phyloP scores from a whole-genome alignment of 768 basidiomycete genomes.

The Trametes cingulata region DNA sequence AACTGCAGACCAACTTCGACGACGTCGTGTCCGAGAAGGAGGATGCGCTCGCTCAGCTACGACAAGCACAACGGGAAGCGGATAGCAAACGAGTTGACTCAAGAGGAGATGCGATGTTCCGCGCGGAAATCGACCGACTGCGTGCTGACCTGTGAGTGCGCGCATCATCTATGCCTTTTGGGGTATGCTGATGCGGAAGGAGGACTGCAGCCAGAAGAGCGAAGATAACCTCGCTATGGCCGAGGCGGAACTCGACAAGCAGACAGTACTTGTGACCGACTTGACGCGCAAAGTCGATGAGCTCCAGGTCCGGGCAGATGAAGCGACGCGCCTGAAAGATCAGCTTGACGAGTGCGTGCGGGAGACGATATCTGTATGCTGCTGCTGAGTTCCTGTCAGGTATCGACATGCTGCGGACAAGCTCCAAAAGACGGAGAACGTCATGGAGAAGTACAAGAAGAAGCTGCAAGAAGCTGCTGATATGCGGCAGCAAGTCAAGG shows the following conservation, averaged over 20 bases:
- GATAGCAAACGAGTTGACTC: conserved; percentile 61
- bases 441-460: conserved; percentile 98
- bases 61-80: conserved; percentile 57
- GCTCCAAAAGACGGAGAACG: conserved; percentile 92
- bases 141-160: conserved; percentile 81
- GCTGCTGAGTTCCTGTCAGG: conserved; percentile 40
- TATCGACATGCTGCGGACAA: conserved; percentile 92
- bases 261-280: conserved; percentile 65
- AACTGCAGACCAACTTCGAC: conserved; percentile 74
- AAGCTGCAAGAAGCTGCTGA: conserved; percentile 95
- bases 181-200: conserved; percentile 28
- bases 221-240: conserved; percentile 87
- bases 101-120: conserved; percentile 74
- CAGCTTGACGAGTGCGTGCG: conserved; percentile 86
- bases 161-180: background rate
- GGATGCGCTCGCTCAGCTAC: conserved; percentile 64
- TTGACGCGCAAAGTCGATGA: conserved; percentile 82
- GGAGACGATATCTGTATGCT: background rate
- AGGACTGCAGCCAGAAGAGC: conserved; percentile 76
- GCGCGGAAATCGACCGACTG: conserved; percentile 80
- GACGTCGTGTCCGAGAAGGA: conserved; percentile 79
- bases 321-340: conserved; percentile 82
- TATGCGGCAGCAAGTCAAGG: conserved; percentile 83
- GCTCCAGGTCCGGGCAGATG: conserved; percentile 73
- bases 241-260: conserved; percentile 83